These are phyloP conservation scores for Cochlearia excelsa DNA, from an alignment of 345 rosid genomes.

Conservation along the genomic window DNA sequence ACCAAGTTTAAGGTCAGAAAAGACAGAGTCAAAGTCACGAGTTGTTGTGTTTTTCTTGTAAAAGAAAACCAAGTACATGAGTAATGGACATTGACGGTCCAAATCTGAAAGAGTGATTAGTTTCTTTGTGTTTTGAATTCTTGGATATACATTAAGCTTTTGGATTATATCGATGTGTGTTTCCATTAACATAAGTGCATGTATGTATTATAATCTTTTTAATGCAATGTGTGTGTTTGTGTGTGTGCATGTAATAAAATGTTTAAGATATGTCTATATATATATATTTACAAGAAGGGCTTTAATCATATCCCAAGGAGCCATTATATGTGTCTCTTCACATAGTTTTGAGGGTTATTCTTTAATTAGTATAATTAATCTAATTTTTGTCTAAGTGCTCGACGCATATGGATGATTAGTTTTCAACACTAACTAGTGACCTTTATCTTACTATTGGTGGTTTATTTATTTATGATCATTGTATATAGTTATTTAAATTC, in stretches of 20 bases:
- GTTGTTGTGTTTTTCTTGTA: slow-evolving; percentile 37
- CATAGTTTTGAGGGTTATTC: slow-evolving; percentile 22
- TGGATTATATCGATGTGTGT: slow-evolving; percentile 29
- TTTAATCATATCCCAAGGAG: slow-evolving; percentile 33
- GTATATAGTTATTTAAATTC: slow-evolving; percentile 7
- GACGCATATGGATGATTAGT: slow-evolving; percentile 31
- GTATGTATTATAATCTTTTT: slow-evolving; percentile 8
- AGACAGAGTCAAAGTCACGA: slow-evolving; percentile 38
- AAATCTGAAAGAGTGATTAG: slow-evolving; percentile 48
- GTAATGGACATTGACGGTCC: slow-evolving; percentile 68
- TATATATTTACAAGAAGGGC: slow-evolving; percentile 16
- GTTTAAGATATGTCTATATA: slow-evolving; percentile 23
- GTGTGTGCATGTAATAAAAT: slow-evolving; percentile 27
- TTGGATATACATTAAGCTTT: slow-evolving; percentile 33
- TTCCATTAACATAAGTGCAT: slow-evolving; percentile 29
- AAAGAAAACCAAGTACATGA: slow-evolving; percentile 62
- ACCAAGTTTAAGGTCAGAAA: slow-evolving; percentile 47
- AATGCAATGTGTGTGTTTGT: slow-evolving; percentile 17
- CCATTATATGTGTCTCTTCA: slow-evolving; percentile 37
- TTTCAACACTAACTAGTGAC: slow-evolving; percentile 18
- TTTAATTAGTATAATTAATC: slow-evolving; percentile 1
- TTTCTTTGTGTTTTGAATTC: slow-evolving; percentile 31
- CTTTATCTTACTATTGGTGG: slow-evolving; percentile 32
- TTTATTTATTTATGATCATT: slow-evolving; percentile 17
- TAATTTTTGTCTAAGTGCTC: slow-evolving; percentile 25